Conservation (phyloP, 1,284 basidiomycete genomes). For the Papiliotrema nemorosa region DNA sequence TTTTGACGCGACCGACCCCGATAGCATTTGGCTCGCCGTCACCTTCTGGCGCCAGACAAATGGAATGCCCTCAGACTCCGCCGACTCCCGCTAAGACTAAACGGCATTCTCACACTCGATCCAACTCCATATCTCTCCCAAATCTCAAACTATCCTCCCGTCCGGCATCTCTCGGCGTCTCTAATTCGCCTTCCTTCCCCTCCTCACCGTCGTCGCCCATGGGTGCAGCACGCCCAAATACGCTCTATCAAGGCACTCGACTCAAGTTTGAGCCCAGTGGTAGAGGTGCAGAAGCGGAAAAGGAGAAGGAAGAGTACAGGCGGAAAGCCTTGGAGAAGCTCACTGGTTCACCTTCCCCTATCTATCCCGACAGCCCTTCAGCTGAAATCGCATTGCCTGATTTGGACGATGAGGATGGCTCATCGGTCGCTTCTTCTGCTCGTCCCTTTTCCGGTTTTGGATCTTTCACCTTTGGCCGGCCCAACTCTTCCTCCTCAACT, state of each 20-base stretch:
- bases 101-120: conserved; percentile 45
- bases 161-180: conserved; percentile 34
- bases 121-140: conserved; percentile 44
- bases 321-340: conserved; percentile 43
- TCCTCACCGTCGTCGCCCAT: conserved; percentile 25
- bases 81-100: conserved; percentile 23
- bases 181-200: conserved; percentile 29
- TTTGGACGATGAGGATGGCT: conserved; percentile 41
- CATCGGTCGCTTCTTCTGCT: conserved; percentile 25
- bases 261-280: conserved; percentile 45
- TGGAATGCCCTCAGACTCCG: conserved; percentile 21
- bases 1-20: conserved; percentile 31
- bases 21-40: conserved; percentile 17
- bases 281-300: conserved; percentile 40
- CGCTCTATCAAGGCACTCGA: conserved; percentile 19
- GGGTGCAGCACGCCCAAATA: background rate
- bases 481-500: conserved; percentile 23
- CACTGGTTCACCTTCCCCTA: conserved; percentile 21
- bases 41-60: conserved; percentile 2
- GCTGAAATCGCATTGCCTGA: conserved; percentile 38
- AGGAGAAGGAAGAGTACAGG: conserved; percentile 41
- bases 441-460: conserved; percentile 33
- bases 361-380: conserved; percentile 6
- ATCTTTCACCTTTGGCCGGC: conserved; percentile 24
- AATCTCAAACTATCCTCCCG: conserved; percentile 38